Conservation (phyloP, 176 grass and related monocot species). For the Hyparrhenia diplandra region DNA sequence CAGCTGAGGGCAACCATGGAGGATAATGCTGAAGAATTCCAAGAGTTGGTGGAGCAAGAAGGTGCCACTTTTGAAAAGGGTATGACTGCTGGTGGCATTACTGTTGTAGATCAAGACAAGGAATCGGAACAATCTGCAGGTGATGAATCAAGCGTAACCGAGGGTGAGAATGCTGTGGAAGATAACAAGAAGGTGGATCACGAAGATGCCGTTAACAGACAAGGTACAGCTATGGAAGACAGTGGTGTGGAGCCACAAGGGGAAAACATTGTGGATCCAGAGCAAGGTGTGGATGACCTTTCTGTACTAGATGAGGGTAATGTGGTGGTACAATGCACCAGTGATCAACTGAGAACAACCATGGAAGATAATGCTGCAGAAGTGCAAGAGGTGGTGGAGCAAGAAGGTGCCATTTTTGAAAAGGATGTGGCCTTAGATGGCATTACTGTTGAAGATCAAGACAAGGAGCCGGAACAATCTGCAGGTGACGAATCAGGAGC, state of each 20-base stretch:
- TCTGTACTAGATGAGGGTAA: background rate
- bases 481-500: background rate
- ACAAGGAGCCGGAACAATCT: background rate
- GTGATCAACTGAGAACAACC: background rate
- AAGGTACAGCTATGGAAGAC: background rate
- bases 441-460: constrained; percentile 15
- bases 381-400: background rate
- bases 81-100: background rate
- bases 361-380: background rate
- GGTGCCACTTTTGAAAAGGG: background rate
- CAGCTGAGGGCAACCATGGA: background rate
- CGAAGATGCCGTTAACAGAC: background rate
- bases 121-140: background rate
- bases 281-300: background rate
- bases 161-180: background rate
- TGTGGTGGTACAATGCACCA: background rate
- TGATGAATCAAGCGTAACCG: background rate
- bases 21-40: background rate
- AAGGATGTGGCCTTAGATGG: background rate
- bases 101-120: constrained; percentile 18
- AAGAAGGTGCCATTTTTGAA: background rate
- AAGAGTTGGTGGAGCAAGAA: constrained; percentile 3
- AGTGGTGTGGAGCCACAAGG: background rate
- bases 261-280: background rate
- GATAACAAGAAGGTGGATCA: background rate